Evolutionary conservation across 768 basidiomycete genomes (phyloP).

Genomic region (Amanita pseudoporphyria): DNA sequence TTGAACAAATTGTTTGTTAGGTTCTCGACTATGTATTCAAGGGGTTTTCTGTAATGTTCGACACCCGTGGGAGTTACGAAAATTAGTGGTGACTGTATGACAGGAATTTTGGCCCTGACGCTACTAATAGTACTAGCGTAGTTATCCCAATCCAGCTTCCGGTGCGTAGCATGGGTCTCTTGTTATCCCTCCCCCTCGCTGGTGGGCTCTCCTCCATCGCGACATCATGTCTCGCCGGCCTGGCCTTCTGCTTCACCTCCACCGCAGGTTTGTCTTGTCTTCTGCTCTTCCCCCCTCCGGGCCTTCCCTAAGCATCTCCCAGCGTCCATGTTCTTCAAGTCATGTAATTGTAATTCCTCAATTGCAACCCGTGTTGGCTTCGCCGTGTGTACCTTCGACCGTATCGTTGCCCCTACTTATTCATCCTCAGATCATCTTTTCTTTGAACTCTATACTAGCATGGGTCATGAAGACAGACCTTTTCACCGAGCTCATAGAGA

Average conservation of each 20-base stretch:
- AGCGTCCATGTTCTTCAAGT: slow-evolving; percentile 97
- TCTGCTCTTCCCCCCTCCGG: not conserved
- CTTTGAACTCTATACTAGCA: slow-evolving; percentile 88
- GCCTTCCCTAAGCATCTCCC: slow-evolving; percentile 13
- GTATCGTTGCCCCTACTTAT: not conserved
- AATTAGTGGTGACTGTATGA: no score
- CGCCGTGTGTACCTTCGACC: slow-evolving; percentile 38
- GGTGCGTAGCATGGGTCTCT: slow-evolving; percentile 74
- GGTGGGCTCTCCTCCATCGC: slow-evolving; percentile 63
- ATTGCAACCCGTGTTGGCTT: slow-evolving; percentile 97
- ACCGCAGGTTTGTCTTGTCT: slow-evolving; percentile 56
- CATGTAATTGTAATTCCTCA: slow-evolving; percentile 97
- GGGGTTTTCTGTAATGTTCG: no score
- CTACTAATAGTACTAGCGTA: no score
- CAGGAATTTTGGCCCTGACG: no score
- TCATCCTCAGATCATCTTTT: slow-evolving; percentile 78
- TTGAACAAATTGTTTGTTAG: no score
- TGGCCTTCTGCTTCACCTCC: slow-evolving; percentile 82
- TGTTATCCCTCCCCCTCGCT: slow-evolving; percentile 64
- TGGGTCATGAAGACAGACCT: slow-evolving; percentile 94
- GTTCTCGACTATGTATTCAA: no score
- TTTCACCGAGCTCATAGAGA: slow-evolving; percentile 79
- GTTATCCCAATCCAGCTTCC: no score
- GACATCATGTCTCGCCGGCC: slow-evolving; percentile 73
- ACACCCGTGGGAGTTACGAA: no score